phyloP scores from a whole-genome alignment of 108 stramenopile species.

The Nitzschia sp. region DNA sequence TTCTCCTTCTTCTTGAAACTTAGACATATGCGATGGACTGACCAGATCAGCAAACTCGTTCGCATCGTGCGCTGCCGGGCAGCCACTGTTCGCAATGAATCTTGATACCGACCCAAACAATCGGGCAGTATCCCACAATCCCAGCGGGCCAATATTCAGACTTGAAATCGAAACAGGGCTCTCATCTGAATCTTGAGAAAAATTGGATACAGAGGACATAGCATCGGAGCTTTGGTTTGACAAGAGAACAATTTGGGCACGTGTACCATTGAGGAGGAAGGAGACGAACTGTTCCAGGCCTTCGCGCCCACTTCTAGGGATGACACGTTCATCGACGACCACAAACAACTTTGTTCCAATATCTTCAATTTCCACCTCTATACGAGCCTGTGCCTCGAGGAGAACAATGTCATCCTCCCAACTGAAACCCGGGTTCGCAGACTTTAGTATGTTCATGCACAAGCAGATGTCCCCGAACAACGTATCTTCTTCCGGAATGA shows the following conservation, averaged over 20 bases:
- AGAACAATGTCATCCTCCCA: constrained; percentile 25
- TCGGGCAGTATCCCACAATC: constrained; percentile 23
- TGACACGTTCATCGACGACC: constrained; percentile 22
- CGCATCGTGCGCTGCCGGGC: constrained; percentile 24
- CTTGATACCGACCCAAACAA: constrained; percentile 25
- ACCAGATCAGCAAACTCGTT: constrained; percentile 34
- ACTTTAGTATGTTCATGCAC: constrained; percentile 11
- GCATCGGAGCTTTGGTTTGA: neutral
- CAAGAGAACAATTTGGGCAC: constrained; percentile 18
- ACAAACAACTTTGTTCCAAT: neutral
- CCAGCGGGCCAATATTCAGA: constrained; percentile 28
- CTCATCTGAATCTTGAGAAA: constrained; percentile 1
- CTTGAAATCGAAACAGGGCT: neutral
- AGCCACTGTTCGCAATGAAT: constrained; percentile 23
- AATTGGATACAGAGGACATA: neutral
- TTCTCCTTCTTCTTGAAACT: neutral
- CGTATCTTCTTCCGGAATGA: constrained; percentile 19
- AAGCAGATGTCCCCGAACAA: constrained; percentile 34
- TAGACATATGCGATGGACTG: constrained; percentile 17
- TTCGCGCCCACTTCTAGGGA: neutral
- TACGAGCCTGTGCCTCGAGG: constrained; percentile 23
- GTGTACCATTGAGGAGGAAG: constrained; percentile 10
- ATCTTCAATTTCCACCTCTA: constrained; percentile 34
- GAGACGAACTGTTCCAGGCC: constrained; percentile 25
- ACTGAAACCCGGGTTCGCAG: constrained; percentile 6